Evolutionary conservation across 352 stramenopile genomes (phyloP).

Genomic region (Phytophthora syringae): DNA sequence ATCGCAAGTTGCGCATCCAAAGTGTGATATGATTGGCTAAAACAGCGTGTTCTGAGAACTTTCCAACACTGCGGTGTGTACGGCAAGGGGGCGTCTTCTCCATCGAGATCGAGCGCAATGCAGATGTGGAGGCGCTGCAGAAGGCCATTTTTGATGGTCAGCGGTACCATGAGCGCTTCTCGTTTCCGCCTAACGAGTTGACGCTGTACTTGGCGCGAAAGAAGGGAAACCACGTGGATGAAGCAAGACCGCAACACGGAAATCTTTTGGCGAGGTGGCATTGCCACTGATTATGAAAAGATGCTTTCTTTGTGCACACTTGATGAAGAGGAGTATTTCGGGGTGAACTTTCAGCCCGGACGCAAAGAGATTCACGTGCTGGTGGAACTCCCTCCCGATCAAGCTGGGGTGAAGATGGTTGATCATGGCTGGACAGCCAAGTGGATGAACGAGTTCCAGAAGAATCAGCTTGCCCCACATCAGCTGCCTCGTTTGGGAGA

Average conservation of each 20-base stretch:
- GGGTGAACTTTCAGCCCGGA: slow-evolving; percentile 5
- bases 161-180: slow-evolving; percentile 5
- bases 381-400: slow-evolving; percentile 30
- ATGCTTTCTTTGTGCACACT: slow-evolving; percentile 13
- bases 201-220: slow-evolving; percentile 35
- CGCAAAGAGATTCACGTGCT: slow-evolving; percentile 12
- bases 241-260: slow-evolving; percentile 18
- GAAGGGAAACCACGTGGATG: slow-evolving; percentile 21
- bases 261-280: slow-evolving; percentile 7
- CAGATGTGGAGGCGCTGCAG: slow-evolving; percentile 31
- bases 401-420: too few relatives aligned
- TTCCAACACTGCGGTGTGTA: too few relatives aligned
- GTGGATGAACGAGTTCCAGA: too few relatives aligned
- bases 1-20: slow-evolving; percentile 70
- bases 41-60: too few relatives aligned
- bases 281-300: slow-evolving; percentile 17
- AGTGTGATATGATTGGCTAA: too few relatives aligned
- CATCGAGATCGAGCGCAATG: slow-evolving; percentile 27
- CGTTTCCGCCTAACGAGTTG: not conserved
- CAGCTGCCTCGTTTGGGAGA: too few relatives aligned
- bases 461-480: too few relatives aligned
- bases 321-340: too few relatives aligned
- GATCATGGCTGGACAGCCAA: too few relatives aligned
- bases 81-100: slow-evolving; percentile 30
- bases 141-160: slow-evolving; percentile 4